Evolutionary conservation across 768 basidiomycete species (phyloP), one percentile per base, ranked within the genome.

Genomic region (Trametes elegans): DNA sequence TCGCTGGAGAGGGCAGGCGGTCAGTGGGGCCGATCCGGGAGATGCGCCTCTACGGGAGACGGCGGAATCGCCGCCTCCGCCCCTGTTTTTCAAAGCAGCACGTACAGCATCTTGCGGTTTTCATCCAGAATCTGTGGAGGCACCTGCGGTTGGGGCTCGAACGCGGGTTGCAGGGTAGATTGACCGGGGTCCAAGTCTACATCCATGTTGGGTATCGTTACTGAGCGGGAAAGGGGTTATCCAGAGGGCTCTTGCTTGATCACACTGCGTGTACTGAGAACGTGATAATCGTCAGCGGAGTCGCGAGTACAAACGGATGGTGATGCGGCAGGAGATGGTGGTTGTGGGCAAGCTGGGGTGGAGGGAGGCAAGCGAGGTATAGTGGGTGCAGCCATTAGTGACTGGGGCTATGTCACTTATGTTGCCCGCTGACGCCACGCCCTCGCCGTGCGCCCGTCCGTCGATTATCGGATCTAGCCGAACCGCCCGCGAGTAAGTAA

Each of bases 61-160:
- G 40, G 45, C 43, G 14, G 14, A 26, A 19, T 10, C 4, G 27
- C 35, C 8, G 32, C 41, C 55, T n/a, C n/a, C n/a, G n/a, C n/a
- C 60, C 16, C 31, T n/a, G 61, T 56, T 32, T 49, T n/a, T n/a
- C n/a, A n/a, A n/a, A n/a, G n/a, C n/a, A n/a, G n/a, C n/a, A 77
- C 86, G 66, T 73, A 88, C 89, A 90, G 80, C 82, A 88, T 87
- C 74, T 90, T 91, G 55, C 83, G 78, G 14, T 71, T 71, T 19
- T 71, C 71, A 38, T 75, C 73, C 67, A 69, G 55, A 74, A 75
- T 47, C 68, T 53, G 67, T n/a, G 62, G 64, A 48, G 62, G 64
- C 34, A 48, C 58, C 38, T 74, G 70, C 59, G 65, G 71, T 18
- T 53, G 52, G 1, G 46, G 57, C 23, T 68, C 71, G 35, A 74